These are phyloP conservation scores for Bathelium albidoporum DNA, from an alignment of 495 filamentous ascomycete species.

Conservation along the genomic window DNA sequence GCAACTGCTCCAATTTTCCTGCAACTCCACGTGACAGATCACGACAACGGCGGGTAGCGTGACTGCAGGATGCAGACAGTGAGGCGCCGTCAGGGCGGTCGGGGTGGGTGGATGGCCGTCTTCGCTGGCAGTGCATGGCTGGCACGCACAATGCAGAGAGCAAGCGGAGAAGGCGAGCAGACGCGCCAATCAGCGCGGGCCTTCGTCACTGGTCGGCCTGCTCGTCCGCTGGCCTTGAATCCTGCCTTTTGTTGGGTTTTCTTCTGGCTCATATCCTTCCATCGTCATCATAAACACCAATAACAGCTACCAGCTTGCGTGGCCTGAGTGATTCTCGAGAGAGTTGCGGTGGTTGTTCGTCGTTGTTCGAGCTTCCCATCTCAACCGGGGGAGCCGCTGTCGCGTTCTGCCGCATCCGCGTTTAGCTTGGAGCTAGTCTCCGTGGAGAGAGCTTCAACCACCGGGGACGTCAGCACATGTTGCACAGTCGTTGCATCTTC, in stretches of 20 bases:
- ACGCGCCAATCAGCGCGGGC: neutral
- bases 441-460: neutral
- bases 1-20: too few species aligned
- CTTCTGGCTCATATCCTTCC: neutral
- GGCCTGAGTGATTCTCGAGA: neutral
- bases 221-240: neutral
- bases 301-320: too few species aligned
- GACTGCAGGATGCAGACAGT: neutral
- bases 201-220: neutral
- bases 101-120: neutral
- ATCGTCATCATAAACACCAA: too few species aligned
- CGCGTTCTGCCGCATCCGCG: slow-evolving; percentile 2
- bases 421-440: slow-evolving; percentile 1
- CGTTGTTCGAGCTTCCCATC: neutral
- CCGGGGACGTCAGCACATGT: neutral
- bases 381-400: neutral
- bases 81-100: neutral
- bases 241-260: neutral
- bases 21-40: too few species aligned
- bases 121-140: slow-evolving; percentile 4
- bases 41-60: neutral
- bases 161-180: neutral
- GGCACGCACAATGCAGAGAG: slow-evolving; percentile 2
- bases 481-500: neutral
- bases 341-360: too few species aligned